Conservation (phyloP, 1,139 yeast species). For the Yamadazyma triangularis region DNA sequence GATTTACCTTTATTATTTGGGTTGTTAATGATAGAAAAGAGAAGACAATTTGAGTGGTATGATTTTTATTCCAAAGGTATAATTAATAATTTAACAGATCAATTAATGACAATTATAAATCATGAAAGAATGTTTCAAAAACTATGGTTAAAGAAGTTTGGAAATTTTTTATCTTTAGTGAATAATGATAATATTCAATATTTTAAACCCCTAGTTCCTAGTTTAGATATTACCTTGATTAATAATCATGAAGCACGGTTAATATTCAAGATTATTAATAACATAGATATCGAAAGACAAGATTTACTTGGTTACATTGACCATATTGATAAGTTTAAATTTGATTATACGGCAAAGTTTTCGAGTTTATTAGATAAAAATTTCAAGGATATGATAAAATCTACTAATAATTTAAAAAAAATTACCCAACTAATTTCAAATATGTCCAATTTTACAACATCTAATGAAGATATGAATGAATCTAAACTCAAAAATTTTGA, state of each 20-base stretch:
- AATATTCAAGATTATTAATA: slow-evolving; percentile 19
- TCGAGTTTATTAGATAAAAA: slow-evolving; percentile 42
- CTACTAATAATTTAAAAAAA: slow-evolving; percentile 36
- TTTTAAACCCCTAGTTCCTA: slow-evolving; percentile 25
- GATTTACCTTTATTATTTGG: slow-evolving; percentile 85
- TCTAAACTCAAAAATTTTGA: slow-evolving; percentile 13
- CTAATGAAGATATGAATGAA: slow-evolving; percentile 14
- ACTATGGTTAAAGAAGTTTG: slow-evolving; percentile 64
- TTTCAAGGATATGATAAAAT: slow-evolving; percentile 39
- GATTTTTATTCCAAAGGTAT: slow-evolving; percentile 48
- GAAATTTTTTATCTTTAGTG: slow-evolving; percentile 37
- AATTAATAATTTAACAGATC: slow-evolving; percentile 52
- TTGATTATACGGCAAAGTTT: slow-evolving; percentile 17
- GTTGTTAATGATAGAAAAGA: slow-evolving; percentile 61
- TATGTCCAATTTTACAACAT: slow-evolving; percentile 27
- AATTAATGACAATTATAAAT: slow-evolving; percentile 52
- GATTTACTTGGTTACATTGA: slow-evolving; percentile 37
- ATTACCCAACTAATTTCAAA: slow-evolving; percentile 33
- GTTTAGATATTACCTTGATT: slow-evolving; percentile 38
- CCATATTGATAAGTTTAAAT: slow-evolving; percentile 23
- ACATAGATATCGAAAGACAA: slow-evolving; percentile 30
- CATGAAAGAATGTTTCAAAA: slow-evolving; percentile 55
- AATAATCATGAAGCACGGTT: slow-evolving; percentile 13
- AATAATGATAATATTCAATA: slow-evolving; percentile 10
- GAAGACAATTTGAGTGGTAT: slow-evolving; percentile 69